Evolutionary conservation across 2,329 filamentous ascomycete genomes (phyloP).

Genomic region (Diplodia intermedia): DNA sequence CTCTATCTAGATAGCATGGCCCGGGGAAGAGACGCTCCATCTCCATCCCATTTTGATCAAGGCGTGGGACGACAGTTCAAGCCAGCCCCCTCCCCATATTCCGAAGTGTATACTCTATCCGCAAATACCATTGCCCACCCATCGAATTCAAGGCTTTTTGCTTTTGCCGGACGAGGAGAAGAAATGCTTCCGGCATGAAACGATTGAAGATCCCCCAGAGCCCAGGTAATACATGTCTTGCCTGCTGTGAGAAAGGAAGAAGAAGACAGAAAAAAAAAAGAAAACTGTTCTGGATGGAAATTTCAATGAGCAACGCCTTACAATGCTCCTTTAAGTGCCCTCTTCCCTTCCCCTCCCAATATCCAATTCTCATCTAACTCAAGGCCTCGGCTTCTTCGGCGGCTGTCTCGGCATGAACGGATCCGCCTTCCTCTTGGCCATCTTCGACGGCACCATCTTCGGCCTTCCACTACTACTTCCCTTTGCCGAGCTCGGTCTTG

Average conservation of each 20-base stretch:
- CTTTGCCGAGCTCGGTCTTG: background rate
- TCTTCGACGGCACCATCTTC: slow-evolving; percentile 30
- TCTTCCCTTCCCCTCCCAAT: background rate
- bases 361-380: background rate
- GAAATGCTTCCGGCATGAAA: background rate
- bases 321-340: background rate
- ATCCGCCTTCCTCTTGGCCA: slow-evolving; percentile 34
- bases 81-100: background rate
- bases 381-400: slow-evolving; percentile 27
- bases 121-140: background rate
- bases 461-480: slow-evolving; percentile 4
- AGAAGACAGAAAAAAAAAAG: background rate
- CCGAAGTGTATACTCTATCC: background rate
- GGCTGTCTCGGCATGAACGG: slow-evolving; percentile 33
- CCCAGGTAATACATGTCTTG: background rate
- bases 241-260: background rate
- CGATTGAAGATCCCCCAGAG: background rate
- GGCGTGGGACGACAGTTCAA: background rate
- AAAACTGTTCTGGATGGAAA: background rate
- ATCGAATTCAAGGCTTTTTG: background rate
- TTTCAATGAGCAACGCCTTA: slow-evolving; percentile 4
- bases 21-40: background rate
- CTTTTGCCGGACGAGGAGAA: background rate
- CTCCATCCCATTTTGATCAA: background rate
- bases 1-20: background rate